These are phyloP conservation scores for Avicennia marina DNA, from an alignment of 257 asterid genomes.

Conservation along the genomic window DNA sequence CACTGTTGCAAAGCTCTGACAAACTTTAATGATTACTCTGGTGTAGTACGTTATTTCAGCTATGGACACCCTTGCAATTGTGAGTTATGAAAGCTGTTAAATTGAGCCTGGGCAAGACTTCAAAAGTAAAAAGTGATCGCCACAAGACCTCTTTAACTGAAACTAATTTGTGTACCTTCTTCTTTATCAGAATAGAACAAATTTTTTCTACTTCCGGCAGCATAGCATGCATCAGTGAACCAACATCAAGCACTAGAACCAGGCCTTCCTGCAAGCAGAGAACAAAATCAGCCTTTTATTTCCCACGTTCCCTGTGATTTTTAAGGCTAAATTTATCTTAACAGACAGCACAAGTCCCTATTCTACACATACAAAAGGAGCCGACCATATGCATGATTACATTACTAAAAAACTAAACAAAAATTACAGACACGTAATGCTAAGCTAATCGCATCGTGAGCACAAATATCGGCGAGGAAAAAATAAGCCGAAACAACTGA, in stretches of 20 bases:
- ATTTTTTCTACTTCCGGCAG: constrained; percentile 78
- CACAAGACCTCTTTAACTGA: background rate
- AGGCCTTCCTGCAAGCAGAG: constrained; percentile 57
- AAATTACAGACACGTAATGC: no score
- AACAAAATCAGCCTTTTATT: background rate
- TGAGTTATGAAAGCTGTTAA: no score
- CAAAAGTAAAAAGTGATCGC: background rate
- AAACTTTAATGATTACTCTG: no score
- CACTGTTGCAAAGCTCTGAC: no score
- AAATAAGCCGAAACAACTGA: background rate
- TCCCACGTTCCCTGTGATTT: background rate
- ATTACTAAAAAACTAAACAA: no score
- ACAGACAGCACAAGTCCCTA: no score
- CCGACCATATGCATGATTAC: no score
- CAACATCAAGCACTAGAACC: constrained; percentile 83
- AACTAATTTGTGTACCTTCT: constrained; percentile 53
- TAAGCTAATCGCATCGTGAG: no score
- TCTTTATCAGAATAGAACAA: constrained; percentile 73
- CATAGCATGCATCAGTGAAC: constrained; percentile 77
- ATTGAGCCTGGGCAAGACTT: background rate
- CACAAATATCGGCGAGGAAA: background rate
- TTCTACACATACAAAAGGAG: no score
- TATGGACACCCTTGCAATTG: no score
- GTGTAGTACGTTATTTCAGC: no score
- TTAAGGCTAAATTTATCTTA: background rate